These are phyloP conservation scores for Spergularia bocconei DNA, from an alignment of 148 eudicot genomes.

Conservation along the genomic window DNA sequence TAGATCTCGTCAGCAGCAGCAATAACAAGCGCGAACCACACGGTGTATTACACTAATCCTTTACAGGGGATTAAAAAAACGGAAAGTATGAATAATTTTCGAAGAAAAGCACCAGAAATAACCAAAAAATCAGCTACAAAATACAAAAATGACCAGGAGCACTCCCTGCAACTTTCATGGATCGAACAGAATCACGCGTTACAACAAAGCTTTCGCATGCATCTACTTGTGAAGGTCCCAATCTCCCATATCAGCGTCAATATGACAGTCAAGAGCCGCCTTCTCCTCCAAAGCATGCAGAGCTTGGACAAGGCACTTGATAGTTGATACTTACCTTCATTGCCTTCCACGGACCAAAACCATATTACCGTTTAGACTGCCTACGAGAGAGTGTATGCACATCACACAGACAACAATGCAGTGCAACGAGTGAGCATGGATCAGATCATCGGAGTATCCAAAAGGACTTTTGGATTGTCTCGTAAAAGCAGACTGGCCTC, in stretches of 20 bases:
- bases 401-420: neutral
- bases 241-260: too few relatives aligned
- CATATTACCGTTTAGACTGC: neutral
- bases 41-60: too few relatives aligned
- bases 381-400: neutral
- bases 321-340: neutral
- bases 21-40: too few relatives aligned
- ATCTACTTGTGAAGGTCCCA: too few relatives aligned
- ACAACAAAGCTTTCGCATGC: neutral
- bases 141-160: too few relatives aligned
- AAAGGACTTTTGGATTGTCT: neutral
- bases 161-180: neutral
- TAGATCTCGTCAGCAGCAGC: too few relatives aligned
- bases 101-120: too few relatives aligned
- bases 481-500: neutral
- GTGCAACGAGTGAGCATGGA: neutral
- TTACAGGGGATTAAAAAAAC: too few relatives aligned
- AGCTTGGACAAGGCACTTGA: neutral
- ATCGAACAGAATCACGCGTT: neutral
- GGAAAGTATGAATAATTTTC: too few relatives aligned
- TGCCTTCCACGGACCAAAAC: neutral
- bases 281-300: too few relatives aligned
- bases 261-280: too few relatives aligned
- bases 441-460: neutral
- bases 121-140: too few relatives aligned